These are phyloP conservation scores for Penicillium coffeae DNA, from an alignment of 495 filamentous ascomycete genomes.

Conservation along the genomic window DNA sequence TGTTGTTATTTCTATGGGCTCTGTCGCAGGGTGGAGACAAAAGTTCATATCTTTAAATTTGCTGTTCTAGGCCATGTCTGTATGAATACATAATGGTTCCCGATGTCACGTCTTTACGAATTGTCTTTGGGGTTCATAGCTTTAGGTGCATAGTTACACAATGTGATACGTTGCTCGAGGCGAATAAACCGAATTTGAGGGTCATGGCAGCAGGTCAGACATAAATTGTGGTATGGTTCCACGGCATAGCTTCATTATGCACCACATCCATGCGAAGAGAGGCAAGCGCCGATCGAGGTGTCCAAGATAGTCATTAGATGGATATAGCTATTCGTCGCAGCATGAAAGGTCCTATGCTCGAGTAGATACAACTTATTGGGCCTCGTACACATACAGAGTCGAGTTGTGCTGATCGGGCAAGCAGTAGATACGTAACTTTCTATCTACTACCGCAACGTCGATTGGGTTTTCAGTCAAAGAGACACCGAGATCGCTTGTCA, in stretches of 20 bases:
- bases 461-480: conserved; percentile 34
- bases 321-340: no score
- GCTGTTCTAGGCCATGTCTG: neutral
- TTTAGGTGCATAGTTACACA: neutral
- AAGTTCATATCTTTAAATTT: conserved; percentile 1
- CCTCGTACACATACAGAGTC: conserved; percentile 35
- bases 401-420: conserved; percentile 33
- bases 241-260: no score
- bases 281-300: no score
- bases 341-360: neutral
- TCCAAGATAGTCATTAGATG: no score
- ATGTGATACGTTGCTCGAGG: neutral
- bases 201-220: neutral
- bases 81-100: conserved; percentile 10
- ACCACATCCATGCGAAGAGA: no score
- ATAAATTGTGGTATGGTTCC: no score
- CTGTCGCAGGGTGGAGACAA: neutral
- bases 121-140: neutral
- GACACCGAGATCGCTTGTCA: conserved; percentile 25
- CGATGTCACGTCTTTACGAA: neutral
- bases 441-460: conserved; percentile 30
- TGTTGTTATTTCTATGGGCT: no score
- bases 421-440: conserved; percentile 31
- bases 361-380: no score
- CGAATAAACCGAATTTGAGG: neutral